Evolutionary conservation across 2,329 filamentous ascomycete genomes (phyloP).

Genomic region (Rutstroemia sydowiana): DNA sequence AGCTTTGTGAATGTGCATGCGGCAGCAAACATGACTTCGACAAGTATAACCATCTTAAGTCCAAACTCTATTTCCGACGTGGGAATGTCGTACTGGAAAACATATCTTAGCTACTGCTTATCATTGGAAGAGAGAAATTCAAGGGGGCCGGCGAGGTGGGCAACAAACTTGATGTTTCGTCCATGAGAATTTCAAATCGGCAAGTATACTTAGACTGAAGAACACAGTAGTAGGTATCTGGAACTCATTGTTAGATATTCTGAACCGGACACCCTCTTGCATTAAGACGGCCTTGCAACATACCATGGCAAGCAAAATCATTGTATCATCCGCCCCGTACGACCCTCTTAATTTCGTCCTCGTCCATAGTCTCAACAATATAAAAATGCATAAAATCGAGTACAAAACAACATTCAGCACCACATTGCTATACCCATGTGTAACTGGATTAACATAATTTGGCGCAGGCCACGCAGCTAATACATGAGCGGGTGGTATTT

Average conservation of each 20-base stretch:
- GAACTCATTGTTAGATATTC: not conserved
- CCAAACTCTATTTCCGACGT: constrained; percentile 27
- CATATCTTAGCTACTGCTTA: not conserved
- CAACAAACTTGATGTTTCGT: constrained; percentile 28
- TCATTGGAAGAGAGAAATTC: not conserved
- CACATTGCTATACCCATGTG: constrained; percentile 37
- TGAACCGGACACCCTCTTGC: not conserved
- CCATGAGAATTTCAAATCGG: constrained; percentile 32
- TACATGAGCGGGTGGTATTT: constrained; percentile 16
- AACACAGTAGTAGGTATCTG: constrained; percentile 33
- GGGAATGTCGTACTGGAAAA: constrained; percentile 33
- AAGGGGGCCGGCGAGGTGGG: no score
- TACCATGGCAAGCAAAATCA: constrained; percentile 37
- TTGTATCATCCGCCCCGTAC: constrained; percentile 39
- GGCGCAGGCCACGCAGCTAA: constrained; percentile 31
- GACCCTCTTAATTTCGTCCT: constrained; percentile 37
- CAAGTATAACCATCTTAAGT: constrained; percentile 34
- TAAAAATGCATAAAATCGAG: constrained; percentile 34
- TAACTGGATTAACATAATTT: constrained; percentile 39
- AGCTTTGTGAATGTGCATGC: constrained; percentile 33
- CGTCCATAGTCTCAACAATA: constrained; percentile 40
- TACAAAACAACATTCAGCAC: constrained; percentile 36
- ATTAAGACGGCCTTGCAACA: not conserved
- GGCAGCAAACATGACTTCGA: constrained; percentile 34
- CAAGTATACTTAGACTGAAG: constrained; percentile 31